Evolutionary conservation across 2,329 filamentous ascomycete genomes (phyloP).

Genomic region (Fusarium bactridioides): DNA sequence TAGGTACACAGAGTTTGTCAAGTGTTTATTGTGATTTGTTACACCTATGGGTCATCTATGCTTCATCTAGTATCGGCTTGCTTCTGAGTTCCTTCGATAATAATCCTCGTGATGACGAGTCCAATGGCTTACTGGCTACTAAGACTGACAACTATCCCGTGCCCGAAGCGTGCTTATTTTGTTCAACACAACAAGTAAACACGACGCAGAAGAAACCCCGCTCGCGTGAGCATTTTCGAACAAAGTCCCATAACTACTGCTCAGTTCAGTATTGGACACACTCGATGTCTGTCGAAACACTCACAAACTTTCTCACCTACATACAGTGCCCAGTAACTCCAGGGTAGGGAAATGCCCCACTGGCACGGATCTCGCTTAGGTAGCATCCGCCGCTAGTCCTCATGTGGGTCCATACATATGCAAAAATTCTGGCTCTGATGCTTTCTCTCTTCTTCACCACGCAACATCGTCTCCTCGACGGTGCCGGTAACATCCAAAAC

Average conservation of each 20-base stretch:
- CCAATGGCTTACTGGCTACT: not conserved
- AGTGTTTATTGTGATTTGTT: not conserved
- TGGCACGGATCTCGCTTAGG: conserved; percentile 7
- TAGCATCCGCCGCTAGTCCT: conserved; percentile 10
- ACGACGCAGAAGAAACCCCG: not conserved
- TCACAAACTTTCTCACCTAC: not conserved
- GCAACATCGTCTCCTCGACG: conserved; percentile 45
- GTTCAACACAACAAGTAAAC: not conserved
- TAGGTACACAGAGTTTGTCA: not conserved
- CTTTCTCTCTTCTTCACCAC: conserved; percentile 35
- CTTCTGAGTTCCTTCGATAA: not conserved
- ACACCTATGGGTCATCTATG: not conserved
- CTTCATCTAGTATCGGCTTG: not conserved
- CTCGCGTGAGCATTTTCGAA: conserved; percentile 19
- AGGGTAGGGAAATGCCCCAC: not conserved
- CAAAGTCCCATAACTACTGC: not conserved
- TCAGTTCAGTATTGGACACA: not conserved
- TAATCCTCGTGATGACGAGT: conserved; percentile 4
- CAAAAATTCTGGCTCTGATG: conserved; percentile 13
- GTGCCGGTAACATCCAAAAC: conserved; percentile 35
- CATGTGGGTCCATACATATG: conserved; percentile 3
- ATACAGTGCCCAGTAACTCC: not conserved
- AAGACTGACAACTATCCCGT: not conserved
- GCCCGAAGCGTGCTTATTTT: not conserved
- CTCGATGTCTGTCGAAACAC: not conserved